Evolutionary conservation across 2,329 filamentous ascomycete genomes (phyloP).

Genomic region (Myrmaecium sp.): DNA sequence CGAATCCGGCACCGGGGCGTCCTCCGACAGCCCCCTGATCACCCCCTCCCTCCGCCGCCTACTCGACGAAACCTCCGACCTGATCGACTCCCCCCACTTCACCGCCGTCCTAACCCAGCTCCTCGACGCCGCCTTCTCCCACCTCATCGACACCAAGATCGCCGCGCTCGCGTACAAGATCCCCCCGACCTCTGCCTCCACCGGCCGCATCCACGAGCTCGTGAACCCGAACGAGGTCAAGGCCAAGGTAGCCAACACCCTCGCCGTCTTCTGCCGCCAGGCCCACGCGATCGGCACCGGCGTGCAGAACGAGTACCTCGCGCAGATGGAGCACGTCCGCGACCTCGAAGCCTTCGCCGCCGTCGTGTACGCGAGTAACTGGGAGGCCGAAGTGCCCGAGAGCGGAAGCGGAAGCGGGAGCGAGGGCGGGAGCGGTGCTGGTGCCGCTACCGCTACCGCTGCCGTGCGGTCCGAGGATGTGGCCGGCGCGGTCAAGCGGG

Average conservation of each 20-base stretch:
- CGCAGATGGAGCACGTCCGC: conserved; percentile 55
- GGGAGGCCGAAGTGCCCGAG: conserved; percentile 33
- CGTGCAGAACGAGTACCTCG: conserved; percentile 31
- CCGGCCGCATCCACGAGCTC: conserved; percentile 33
- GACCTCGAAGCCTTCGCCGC: conserved; percentile 74
- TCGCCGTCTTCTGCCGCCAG: conserved; percentile 81
- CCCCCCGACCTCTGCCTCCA: conserved; percentile 24
- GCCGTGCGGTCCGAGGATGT: no score
- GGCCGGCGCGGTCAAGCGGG: background rate
- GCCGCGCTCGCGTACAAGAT: conserved; percentile 62
- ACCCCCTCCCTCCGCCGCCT: conserved; percentile 59
- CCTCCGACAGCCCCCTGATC: conserved; percentile 21
- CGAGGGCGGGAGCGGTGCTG: conserved; percentile 1
- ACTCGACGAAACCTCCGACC: conserved; percentile 86
- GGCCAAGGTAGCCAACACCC: conserved; percentile 69
- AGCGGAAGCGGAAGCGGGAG: no score
- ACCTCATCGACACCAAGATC: conserved; percentile 68
- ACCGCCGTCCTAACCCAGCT: conserved; percentile 70
- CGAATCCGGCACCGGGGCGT: conserved; percentile 57
- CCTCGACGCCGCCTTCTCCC: conserved; percentile 74
- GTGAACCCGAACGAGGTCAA: conserved; percentile 32
- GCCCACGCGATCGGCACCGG: conserved; percentile 71
- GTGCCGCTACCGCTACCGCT: no score
- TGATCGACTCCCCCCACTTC: conserved; percentile 88
- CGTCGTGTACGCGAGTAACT: conserved; percentile 77